Evolutionary conservation across 208 protist genomes (phyloP).

Genomic region (Leishmania aethiopica): DNA sequence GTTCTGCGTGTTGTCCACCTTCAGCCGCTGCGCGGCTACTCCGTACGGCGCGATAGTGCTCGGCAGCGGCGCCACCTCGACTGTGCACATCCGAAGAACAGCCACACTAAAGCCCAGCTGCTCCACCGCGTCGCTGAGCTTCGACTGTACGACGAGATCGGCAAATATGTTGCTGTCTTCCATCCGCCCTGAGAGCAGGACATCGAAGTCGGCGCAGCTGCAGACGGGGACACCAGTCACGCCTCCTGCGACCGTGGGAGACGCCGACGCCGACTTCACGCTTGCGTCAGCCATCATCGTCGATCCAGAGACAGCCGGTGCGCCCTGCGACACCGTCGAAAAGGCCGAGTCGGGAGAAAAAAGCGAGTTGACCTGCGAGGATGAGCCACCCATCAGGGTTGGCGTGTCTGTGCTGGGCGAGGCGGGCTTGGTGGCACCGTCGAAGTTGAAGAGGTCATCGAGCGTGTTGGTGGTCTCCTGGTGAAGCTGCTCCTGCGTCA

Average conservation of each 20-base stretch:
- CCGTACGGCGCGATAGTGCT: slow-evolving; percentile 43
- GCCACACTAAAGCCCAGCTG: slow-evolving; percentile 74
- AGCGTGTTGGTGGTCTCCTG: slow-evolving; percentile 56
- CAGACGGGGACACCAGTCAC: slow-evolving; percentile 40
- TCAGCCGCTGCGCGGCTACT: slow-evolving; percentile 45
- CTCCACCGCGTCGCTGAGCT: slow-evolving; percentile 32
- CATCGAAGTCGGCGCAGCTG: slow-evolving; percentile 55
- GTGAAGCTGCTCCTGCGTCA: slow-evolving; percentile 51
- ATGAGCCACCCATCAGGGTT: slow-evolving; percentile 5
- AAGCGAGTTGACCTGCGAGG: slow-evolving; percentile 4
- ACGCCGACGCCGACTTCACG: not conserved
- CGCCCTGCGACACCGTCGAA: not conserved
- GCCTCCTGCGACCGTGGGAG: not conserved
- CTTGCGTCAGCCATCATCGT: slow-evolving; percentile 2
- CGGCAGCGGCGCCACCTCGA: slow-evolving; percentile 60
- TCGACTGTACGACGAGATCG: slow-evolving; percentile 52
- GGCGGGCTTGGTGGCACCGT: slow-evolving; percentile 26
- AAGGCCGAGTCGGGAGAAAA: not conserved
- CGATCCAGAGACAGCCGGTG: slow-evolving; percentile 4
- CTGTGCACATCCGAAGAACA: slow-evolving; percentile 56
- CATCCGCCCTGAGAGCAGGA: slow-evolving; percentile 37
- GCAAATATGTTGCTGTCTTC: slow-evolving; percentile 28
- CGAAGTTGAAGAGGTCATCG: slow-evolving; percentile 77
- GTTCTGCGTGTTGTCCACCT: slow-evolving; percentile 57
- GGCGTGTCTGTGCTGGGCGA: slow-evolving; percentile 3